Conservation (phyloP, 2,329 filamentous ascomycete genomes). For the Penicillium verrucosum region DNA sequence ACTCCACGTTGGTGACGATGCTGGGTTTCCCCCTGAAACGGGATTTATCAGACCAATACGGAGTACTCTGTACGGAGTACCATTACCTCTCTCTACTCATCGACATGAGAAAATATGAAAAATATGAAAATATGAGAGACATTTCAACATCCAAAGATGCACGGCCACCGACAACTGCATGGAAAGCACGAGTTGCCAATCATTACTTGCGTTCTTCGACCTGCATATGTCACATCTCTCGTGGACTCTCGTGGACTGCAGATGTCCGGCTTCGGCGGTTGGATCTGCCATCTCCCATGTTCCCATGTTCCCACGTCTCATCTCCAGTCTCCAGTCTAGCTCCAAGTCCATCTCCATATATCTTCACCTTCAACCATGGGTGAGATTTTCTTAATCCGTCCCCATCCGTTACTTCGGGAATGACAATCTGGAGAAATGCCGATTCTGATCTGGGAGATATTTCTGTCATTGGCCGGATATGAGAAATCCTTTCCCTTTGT, state of each 20-base stretch:
- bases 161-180: slow-evolving; percentile 3
- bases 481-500: not conserved
- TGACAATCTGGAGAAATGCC: slow-evolving; percentile 4
- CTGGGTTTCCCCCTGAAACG: not conserved
- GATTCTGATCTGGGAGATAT: not conserved
- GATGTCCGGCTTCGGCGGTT: not conserved
- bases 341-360: not conserved
- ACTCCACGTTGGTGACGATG: not conserved
- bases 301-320: no score
- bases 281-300: not conserved
- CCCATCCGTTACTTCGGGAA: not conserved
- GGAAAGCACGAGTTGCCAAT: slow-evolving; percentile 1
- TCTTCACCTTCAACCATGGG: not conserved
- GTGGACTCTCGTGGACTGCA: not conserved
- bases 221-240: slow-evolving; percentile 13
- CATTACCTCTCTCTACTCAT: not conserved
- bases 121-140: not conserved
- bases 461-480: not conserved
- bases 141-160: not conserved
- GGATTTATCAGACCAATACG: not conserved
- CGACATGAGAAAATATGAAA: not conserved
- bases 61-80: no score
- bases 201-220: slow-evolving; percentile 3
- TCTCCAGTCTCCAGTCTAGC: no score
- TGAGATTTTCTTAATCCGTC: not conserved